Evolutionary conservation across 257 asterid species (phyloP), one percentile per base, ranked within the genome.

Genomic region (Petrea volubilis): DNA sequence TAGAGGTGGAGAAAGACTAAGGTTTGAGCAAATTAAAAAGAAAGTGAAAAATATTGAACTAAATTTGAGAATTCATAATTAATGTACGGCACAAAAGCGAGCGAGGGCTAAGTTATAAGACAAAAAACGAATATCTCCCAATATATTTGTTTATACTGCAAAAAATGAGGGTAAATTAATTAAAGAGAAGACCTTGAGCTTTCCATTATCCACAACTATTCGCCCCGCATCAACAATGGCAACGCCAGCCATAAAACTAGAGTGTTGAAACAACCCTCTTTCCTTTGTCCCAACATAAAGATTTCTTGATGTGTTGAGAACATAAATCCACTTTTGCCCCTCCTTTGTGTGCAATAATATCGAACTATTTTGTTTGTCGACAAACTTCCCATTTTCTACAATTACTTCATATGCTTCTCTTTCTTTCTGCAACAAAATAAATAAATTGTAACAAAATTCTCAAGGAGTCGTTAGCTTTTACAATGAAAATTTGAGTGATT

Each of bases 331-430:
- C 38, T 52, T 52, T 50, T 7, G 21, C 40, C 73, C 73, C 25
- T 7, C 58, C 4, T 25, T 40, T 52, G 64, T 67, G 41, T 67
- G 27, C 40, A 67, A 28, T 12, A 67, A 38, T 1, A n/a, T 7
- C 73, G 15, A n/a, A n/a, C 64, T 64, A 52, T 15, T 67, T 36
- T 67, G 40, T 38, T 44, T 52, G 64, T 67, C 36, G 24, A 52
- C 36, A 52, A 67, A 21, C 41, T 23, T 67, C 40, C 73, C 72
- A 51, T 15, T 33, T 36, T 52, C 25, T 23, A 67, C 38, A 1
- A 67, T 38, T 49, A 67, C 72, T 52, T 67, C 72, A 67, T 51
- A 52, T 52, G 28, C 72, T 34, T 67, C 53, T 15, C 63, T 52
- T 7, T 67, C 63, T 51, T 52, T 51, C 63, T 67, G 61, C 60